Conservation (phyloP, 192 early-diverging fungal genomes). For the Cladochytrium replicatum region DNA sequence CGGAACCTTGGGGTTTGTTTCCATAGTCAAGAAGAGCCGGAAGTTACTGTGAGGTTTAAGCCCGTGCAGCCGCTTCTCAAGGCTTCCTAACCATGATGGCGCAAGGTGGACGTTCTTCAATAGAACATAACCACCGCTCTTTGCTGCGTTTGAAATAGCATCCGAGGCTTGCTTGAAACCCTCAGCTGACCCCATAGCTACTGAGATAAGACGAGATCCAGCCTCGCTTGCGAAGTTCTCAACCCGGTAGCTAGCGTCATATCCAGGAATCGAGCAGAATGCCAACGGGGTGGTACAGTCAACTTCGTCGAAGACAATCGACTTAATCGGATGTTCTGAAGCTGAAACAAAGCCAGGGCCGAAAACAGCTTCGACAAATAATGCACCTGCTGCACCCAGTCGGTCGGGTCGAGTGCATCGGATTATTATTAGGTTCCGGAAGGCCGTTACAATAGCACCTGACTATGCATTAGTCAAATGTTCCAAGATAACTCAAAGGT, state of each 20-base stretch:
- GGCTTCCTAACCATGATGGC: constrained; percentile 80
- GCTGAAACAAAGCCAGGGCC: constrained; percentile 38
- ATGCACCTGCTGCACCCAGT: constrained; percentile 58
- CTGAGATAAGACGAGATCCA: constrained; percentile 53
- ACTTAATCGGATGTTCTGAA: constrained; percentile 56
- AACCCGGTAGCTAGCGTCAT: constrained; percentile 91
- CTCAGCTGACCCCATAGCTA: constrained; percentile 98
- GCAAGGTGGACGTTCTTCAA: constrained; percentile 99
- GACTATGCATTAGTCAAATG: too few species aligned
- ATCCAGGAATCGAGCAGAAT: constrained; percentile 84
- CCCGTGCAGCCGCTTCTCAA: constrained; percentile 90
- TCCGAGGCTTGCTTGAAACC: constrained; percentile 79
- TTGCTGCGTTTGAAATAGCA: constrained; percentile 74
- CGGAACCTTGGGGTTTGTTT: constrained; percentile 91
- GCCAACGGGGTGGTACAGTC: constrained; percentile 70
- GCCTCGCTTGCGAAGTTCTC: constrained; percentile 74
- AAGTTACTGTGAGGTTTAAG: constrained; percentile 73
- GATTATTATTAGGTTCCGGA: constrained; percentile 71
- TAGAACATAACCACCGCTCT: constrained; percentile 88
- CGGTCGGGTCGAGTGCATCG: constrained; percentile 85
- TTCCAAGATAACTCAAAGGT: too few species aligned
- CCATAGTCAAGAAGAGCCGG: constrained; percentile 95
- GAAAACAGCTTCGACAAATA: constrained; percentile 66
- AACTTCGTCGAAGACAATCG: constrained; percentile 63
- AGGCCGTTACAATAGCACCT: constrained; percentile 39